Conservation (phyloP, 106 monocot species). For the Phalaenopsis aphrodite region DNA sequence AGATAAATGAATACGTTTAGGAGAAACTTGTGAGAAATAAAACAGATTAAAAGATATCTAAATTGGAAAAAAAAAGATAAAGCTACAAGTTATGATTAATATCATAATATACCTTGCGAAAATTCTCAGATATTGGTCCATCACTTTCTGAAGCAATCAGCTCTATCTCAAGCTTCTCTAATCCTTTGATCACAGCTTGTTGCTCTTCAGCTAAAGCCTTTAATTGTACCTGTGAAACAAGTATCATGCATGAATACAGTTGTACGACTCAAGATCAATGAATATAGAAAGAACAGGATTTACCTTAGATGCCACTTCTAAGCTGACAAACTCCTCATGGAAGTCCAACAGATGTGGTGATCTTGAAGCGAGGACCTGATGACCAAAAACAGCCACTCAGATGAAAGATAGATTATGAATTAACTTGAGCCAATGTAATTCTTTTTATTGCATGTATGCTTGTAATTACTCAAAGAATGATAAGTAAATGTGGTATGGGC, state of each 20-base stretch:
- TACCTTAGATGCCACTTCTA: constrained; percentile 90
- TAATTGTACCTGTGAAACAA: constrained; percentile 47
- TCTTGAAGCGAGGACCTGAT: constrained; percentile 78
- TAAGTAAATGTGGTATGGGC: too few species aligned
- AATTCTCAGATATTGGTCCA: constrained; percentile 78
- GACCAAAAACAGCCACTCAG: constrained; percentile 4
- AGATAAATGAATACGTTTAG: background rate
- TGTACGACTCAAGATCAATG: constrained; percentile 2
- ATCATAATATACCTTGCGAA: constrained; percentile 53
- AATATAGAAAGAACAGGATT: background rate
- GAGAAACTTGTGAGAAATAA: background rate
- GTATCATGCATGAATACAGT: background rate
- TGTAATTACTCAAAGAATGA: too few species aligned
- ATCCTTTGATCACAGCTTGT: constrained; percentile 79
- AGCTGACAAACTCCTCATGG: constrained; percentile 57
- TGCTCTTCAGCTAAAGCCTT: constrained; percentile 81
- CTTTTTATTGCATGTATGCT: too few species aligned
- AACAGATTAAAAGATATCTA: background rate
- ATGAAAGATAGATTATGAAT: background rate
- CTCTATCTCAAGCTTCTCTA: constrained; percentile 71
- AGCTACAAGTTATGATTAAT: background rate
- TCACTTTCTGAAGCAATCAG: constrained; percentile 74
- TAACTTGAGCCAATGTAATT: background rate
- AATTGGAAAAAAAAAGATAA: background rate
- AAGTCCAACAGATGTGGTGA: constrained; percentile 73